Percentiles rank a stretch among this genome's conserved stretches.
These are phyloP conservation scores for Penicillium sp. DNA, from an alignment of 2,329 filamentous ascomycete genomes.

Conservation along the genomic window DNA sequence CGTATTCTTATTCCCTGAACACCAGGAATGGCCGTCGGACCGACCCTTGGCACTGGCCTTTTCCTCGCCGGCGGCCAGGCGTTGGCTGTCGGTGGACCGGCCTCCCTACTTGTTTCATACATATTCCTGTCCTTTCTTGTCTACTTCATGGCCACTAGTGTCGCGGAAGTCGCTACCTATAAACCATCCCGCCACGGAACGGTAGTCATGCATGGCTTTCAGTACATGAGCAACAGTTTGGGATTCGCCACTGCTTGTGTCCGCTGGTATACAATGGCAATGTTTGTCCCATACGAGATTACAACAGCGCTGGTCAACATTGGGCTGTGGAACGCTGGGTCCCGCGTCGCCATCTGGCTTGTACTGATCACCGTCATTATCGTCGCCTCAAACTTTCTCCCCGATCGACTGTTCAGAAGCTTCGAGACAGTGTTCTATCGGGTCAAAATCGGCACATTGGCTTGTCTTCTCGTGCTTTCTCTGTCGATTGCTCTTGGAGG, in stretches of 20 bases:
- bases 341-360: slow-evolving; percentile 44
- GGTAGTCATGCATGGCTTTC: slow-evolving; percentile 41
- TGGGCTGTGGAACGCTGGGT: slow-evolving; percentile 54
- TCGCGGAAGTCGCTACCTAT: slow-evolving; percentile 42
- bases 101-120: slow-evolving; percentile 54
- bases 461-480: slow-evolving; percentile 50
- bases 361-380: slow-evolving; percentile 60
- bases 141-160: slow-evolving; percentile 49
- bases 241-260: slow-evolving; percentile 41
- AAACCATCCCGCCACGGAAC: slow-evolving; percentile 39
- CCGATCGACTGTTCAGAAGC: slow-evolving; percentile 50
- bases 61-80: slow-evolving; percentile 57
- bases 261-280: slow-evolving; percentile 48
- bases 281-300: slow-evolving; percentile 58
- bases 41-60: slow-evolving; percentile 57
- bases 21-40: slow-evolving; percentile 55
- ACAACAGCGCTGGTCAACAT: slow-evolving; percentile 66
- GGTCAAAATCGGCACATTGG: slow-evolving; percentile 51
- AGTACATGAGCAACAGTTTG: slow-evolving; percentile 39
- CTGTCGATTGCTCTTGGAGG: slow-evolving; percentile 56
- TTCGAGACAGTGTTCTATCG: slow-evolving; percentile 51
- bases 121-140: slow-evolving; percentile 48
- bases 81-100: slow-evolving; percentile 53
- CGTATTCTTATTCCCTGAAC: slow-evolving; percentile 6
- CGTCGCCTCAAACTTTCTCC: slow-evolving; percentile 48